phyloP scores from a whole-genome alignment of 1,284 basidiomycete species.

The Malassezia furfur region DNA sequence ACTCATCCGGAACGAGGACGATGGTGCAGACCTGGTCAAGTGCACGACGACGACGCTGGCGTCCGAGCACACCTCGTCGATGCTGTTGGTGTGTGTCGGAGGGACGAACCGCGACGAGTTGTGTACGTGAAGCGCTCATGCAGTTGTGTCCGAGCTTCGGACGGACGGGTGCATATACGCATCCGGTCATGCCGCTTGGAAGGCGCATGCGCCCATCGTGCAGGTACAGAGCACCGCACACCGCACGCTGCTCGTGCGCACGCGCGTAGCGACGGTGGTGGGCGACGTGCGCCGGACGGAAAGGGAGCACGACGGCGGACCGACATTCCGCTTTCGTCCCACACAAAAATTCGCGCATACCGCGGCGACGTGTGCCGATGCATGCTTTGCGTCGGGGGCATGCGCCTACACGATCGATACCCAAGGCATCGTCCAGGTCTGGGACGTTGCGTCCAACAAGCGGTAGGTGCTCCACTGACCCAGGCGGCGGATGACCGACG shows the following conservation, averaged over 20 bases:
- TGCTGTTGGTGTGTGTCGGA: constrained; percentile 8
- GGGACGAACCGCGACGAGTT: constrained; percentile 1
- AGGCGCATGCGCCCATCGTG: constrained; percentile 8
- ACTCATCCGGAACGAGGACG: neutral
- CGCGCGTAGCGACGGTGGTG: neutral
- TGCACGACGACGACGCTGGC: constrained; percentile 2
- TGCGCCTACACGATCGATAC: neutral
- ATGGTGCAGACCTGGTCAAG: neutral
- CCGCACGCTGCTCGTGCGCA: neutral
- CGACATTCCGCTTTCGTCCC: too few relatives aligned
- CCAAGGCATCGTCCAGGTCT: constrained; percentile 3
- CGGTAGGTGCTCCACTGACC: neutral
- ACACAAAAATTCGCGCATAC: too few relatives aligned
- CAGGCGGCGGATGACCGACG: neutral
- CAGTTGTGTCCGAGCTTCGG: neutral
- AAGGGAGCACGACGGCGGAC: too few relatives aligned
- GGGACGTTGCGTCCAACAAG: neutral
- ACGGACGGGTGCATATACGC: neutral
- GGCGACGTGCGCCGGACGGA: neutral
- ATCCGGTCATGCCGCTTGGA: neutral
- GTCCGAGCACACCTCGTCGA: neutral
- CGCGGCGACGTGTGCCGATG: neutral
- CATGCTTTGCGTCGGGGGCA: neutral
- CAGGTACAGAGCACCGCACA: constrained; percentile 1
- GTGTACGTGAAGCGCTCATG: neutral